phyloP scores from a whole-genome alignment of 2,329 filamentous ascomycete species.

The Plectosphaerella plurivora region DNA sequence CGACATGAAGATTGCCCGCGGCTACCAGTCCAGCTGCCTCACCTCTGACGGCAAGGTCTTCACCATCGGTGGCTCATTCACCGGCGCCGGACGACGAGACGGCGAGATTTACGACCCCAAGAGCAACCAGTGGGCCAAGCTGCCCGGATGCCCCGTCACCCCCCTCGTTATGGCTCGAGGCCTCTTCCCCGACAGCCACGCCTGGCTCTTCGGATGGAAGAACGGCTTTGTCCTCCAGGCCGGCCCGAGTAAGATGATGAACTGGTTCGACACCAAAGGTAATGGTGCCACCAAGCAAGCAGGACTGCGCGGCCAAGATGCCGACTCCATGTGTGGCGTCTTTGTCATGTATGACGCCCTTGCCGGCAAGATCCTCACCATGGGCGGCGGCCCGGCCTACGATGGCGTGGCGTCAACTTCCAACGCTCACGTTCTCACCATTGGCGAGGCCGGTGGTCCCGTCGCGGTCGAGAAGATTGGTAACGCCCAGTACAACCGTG shows the following conservation, averaged over 20 bases:
- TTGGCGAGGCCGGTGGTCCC: slow-evolving; percentile 24
- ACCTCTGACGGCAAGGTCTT: slow-evolving; percentile 51
- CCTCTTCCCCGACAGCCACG: slow-evolving; percentile 36
- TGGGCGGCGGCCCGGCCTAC: slow-evolving; percentile 45
- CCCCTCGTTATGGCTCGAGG: slow-evolving; percentile 43
- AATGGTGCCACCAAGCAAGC: slow-evolving; percentile 34
- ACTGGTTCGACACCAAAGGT: slow-evolving; percentile 46
- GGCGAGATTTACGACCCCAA: slow-evolving; percentile 49
- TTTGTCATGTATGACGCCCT: slow-evolving; percentile 56
- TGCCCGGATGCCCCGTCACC: slow-evolving; percentile 41
- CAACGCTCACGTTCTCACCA: slow-evolving; percentile 44
- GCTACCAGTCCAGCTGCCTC: slow-evolving; percentile 48
- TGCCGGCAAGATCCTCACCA: slow-evolving; percentile 49
- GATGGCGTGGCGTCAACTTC: slow-evolving; percentile 31
- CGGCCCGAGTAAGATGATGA: slow-evolving; percentile 47
- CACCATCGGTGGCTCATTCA: slow-evolving; percentile 52
- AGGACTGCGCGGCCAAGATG: slow-evolving; percentile 32
- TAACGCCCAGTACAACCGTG: slow-evolving; percentile 30
- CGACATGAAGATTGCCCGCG: slow-evolving; percentile 42
- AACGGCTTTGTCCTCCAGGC: slow-evolving; percentile 48
- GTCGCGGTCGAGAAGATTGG: slow-evolving; percentile 20
- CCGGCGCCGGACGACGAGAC: slow-evolving; percentile 43
- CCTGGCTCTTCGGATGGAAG: slow-evolving; percentile 33
- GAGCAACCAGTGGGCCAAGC: slow-evolving; percentile 38
- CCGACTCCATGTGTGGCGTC: slow-evolving; percentile 49